phyloP scores from a whole-genome alignment of 768 basidiomycete genomes.

The Hydnum rufescens region DNA sequence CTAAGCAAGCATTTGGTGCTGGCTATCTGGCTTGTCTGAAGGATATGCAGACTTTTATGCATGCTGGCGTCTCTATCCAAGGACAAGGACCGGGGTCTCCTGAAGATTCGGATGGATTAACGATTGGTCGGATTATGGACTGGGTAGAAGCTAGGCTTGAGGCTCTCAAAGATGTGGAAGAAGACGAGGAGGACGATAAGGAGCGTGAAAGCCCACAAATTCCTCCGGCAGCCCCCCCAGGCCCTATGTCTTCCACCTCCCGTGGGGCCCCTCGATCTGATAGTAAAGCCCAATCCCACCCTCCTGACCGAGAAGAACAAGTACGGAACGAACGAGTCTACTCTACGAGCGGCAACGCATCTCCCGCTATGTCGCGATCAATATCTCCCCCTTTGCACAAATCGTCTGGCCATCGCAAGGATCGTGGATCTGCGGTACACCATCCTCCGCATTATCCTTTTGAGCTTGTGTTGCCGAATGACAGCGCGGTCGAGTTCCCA shows the following conservation, averaged over 20 bases:
- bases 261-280: too few relatives aligned
- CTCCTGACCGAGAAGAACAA: too few relatives aligned
- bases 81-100: slow-evolving; percentile 14
- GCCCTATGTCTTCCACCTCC: too few relatives aligned
- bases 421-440: not conserved
- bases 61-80: slow-evolving; percentile 55
- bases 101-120: slow-evolving; percentile 24
- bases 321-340: too few relatives aligned
- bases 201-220: not conserved
- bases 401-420: not conserved
- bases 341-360: too few relatives aligned
- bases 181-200: slow-evolving; percentile 34
- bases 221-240: too few relatives aligned
- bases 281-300: too few relatives aligned
- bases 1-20: slow-evolving; percentile 62
- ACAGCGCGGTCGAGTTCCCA: not conserved
- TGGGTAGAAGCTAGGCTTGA: slow-evolving; percentile 70
- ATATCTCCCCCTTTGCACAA: not conserved
- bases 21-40: slow-evolving; percentile 66
- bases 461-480: not conserved
- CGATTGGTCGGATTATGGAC: slow-evolving; percentile 63
- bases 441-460: not conserved
- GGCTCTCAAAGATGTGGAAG: slow-evolving; percentile 57
- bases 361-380: not conserved
- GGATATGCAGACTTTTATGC: slow-evolving; percentile 63